Evolutionary conservation across 306 rosid species (phyloP), one percentile per base, ranked within the genome.

Genomic region (Vigna trinervia): DNA sequence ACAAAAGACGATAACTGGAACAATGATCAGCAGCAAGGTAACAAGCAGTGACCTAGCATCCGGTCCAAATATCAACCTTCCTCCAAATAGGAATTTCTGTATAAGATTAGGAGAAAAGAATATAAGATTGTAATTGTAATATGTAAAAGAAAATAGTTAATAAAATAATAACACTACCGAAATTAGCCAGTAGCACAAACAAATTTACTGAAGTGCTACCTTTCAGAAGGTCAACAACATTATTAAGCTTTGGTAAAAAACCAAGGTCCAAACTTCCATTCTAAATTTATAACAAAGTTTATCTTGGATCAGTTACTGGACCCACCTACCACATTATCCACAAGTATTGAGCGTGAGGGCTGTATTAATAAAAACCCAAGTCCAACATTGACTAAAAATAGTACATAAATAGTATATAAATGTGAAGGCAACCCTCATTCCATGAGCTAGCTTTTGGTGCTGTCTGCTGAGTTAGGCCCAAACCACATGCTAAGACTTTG

Each of bases 41-140:
- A 89, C 85, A 76, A 91, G 84, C 76, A 94, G 83, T 53, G 98
- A 94, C 85, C 85, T 87, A 52, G 93, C 96, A 47, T 94, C 98
- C 34, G 97, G 98, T 76, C 98, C 98, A 85, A 90, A 94, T 77
- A 94, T 87, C 84, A 94, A 81, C 87, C 98, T 86, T 79, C 98
- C 98, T 68, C 93, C 85, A 78, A 84, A 89, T 71, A 91, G 73
- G 90, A 94, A 94, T 77, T 90, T 94, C 98, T 94, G 94, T 86
- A 92, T 9, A 74, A 68, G 65, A 68, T 38, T 68, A 17, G 76
- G 65, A 85, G 68, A 34, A 66, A n/a, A 59, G 70, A 79, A 86
- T 62, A 78, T 32, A 54, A 63, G 73, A 64, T 20, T 46, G 57
- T 47, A 61, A 54, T 58, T 36, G 47, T 47, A 74, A 61, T 48